Conservation (phyloP, 2,329 filamentous ascomycete species). For the Hypoxylon sp. region DNA sequence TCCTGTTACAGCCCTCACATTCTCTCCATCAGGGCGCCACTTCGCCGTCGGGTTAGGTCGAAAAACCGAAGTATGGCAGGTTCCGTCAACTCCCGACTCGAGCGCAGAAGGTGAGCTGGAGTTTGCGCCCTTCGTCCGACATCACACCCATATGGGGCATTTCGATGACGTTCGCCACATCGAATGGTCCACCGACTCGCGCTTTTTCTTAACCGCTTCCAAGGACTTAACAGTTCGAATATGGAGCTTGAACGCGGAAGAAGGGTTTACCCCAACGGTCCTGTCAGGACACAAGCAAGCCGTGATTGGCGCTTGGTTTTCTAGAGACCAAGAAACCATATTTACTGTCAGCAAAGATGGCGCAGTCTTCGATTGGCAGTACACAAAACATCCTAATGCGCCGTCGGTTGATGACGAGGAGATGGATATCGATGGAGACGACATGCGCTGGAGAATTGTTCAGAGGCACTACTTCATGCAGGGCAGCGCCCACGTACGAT, state of each 20-base stretch:
- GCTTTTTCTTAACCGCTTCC: conserved; percentile 91
- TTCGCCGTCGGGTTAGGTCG: conserved; percentile 90
- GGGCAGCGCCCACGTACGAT: conserved; percentile 84
- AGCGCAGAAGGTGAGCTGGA: conserved; percentile 84
- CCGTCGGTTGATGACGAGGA: conserved; percentile 64
- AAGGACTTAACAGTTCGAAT: conserved; percentile 93
- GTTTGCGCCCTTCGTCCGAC: conserved; percentile 92
- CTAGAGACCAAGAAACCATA: conserved; percentile 90
- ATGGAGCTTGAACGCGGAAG: conserved; percentile 91
- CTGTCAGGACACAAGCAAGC: conserved; percentile 90
- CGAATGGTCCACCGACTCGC: conserved; percentile 94
- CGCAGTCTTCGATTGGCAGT: conserved; percentile 95
- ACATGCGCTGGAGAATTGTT: conserved; percentile 90
- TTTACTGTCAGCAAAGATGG: conserved; percentile 98
- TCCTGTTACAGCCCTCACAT: conserved; percentile 83
- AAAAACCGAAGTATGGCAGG: conserved; percentile 94
- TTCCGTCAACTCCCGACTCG: conserved; percentile 86
- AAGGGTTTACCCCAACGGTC: conserved; percentile 88
- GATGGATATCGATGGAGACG: conserved; percentile 68
- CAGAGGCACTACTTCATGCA: conserved; percentile 95
- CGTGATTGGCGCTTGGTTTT: conserved; percentile 96
- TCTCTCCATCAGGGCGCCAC: conserved; percentile 88
- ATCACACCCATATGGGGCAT: conserved; percentile 86
- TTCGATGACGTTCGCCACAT: conserved; percentile 87
- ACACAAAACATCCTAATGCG: conserved; percentile 68